Conservation (phyloP, 2,329 filamentous ascomycete genomes). For the Xylaria sp. region DNA sequence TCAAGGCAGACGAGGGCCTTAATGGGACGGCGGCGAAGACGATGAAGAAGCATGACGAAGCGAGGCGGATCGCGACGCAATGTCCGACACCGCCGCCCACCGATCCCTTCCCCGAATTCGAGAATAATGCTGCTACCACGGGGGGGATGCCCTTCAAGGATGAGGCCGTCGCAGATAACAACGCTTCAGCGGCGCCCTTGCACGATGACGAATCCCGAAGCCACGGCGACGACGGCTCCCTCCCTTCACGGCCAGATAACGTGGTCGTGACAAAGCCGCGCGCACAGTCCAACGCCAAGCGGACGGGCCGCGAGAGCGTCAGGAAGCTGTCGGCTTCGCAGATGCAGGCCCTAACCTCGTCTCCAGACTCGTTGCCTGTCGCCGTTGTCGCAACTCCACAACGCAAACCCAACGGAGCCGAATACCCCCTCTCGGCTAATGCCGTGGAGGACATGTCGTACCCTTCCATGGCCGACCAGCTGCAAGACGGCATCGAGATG, state of each 20-base stretch:
- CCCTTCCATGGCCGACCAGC: conserved; percentile 50
- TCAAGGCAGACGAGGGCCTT: not conserved
- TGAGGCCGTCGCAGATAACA: conserved; percentile 18
- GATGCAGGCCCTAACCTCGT: conserved; percentile 67
- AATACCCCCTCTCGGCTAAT: conserved; percentile 53
- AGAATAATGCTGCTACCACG: conserved; percentile 3
- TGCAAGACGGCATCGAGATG: conserved; percentile 42
- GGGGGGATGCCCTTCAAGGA: not conserved
- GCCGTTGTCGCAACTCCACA: conserved; percentile 53
- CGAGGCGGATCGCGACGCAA: conserved; percentile 26
- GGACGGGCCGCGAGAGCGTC: conserved; percentile 54
- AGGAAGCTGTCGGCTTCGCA: conserved; percentile 67
- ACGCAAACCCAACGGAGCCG: conserved; percentile 50
- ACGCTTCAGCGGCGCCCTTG: conserved; percentile 10
- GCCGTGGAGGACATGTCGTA: conserved; percentile 51
- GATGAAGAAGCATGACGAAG: conserved; percentile 19
- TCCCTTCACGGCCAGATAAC: conserved; percentile 14
- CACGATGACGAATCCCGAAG: conserved; percentile 21
- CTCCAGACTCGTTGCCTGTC: conserved; percentile 68
- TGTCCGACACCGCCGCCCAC: conserved; percentile 37
- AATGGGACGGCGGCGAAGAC: not conserved
- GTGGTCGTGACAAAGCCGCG: conserved; percentile 28
- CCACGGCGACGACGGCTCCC: conserved; percentile 14
- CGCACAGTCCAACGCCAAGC: conserved; percentile 42
- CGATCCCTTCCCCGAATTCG: conserved; percentile 37